Conservation (phyloP, 192 early-diverging fungal species). For the Endogone sp. region DNA sequence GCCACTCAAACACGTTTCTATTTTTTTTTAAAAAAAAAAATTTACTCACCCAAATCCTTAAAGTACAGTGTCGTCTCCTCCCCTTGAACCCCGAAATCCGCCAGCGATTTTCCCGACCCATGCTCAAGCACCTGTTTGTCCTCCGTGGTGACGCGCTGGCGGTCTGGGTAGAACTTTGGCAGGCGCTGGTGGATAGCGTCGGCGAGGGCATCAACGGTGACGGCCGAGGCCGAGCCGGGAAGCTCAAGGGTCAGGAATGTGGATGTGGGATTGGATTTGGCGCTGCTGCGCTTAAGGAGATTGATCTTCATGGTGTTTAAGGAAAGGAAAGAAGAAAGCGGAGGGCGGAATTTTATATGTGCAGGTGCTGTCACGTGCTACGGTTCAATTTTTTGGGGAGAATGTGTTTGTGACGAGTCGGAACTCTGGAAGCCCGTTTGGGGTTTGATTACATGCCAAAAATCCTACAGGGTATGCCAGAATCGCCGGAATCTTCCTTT, state of each 20-base stretch:
- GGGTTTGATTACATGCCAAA: too few species aligned
- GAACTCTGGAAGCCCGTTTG: too few species aligned
- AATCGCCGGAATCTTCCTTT: too few species aligned
- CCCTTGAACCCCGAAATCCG: conserved; percentile 60
- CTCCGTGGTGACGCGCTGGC: conserved; percentile 77
- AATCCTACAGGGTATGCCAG: too few species aligned
- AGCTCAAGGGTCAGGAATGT: conserved; percentile 60
- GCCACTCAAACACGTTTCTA: too few species aligned
- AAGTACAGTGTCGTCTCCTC: conserved; percentile 51
- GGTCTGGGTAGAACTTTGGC: conserved; percentile 63
- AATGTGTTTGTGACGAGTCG: too few species aligned
- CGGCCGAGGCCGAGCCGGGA: conserved; percentile 34
- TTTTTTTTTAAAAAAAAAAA: too few species aligned
- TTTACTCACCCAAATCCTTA: conserved; percentile 61
- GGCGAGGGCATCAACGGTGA: conserved; percentile 69
- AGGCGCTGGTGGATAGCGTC: conserved; percentile 60
- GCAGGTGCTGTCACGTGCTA: too few species aligned
- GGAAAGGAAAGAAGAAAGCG: not conserved
- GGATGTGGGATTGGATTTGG: conserved; percentile 44
- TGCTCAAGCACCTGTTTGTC: conserved; percentile 57
- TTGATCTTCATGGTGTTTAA: conserved; percentile 46
- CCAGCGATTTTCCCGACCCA: conserved; percentile 37
- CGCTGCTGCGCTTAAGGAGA: conserved; percentile 35
- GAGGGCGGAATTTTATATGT: too few species aligned
- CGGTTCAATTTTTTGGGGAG: too few species aligned